Evolutionary conservation across 257 asterid species (phyloP).

Genomic region (Penstemon eatonii): DNA sequence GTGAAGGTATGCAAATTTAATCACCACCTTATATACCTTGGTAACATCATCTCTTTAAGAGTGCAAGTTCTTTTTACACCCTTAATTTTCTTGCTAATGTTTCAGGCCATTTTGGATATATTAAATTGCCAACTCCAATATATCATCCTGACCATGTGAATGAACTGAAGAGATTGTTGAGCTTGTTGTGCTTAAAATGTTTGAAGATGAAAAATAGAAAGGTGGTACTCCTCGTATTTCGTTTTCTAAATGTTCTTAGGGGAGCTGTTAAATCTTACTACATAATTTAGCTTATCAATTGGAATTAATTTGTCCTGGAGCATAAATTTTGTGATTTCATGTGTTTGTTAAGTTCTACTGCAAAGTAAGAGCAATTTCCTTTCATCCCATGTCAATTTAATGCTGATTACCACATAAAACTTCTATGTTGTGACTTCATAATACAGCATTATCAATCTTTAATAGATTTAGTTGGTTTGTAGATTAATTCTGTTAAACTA

Average conservation of each 20-base stretch:
- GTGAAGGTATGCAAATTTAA: constrained; percentile 68
- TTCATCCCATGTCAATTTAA: constrained; percentile 1
- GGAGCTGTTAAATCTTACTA: not conserved
- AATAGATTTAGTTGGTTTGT: not conserved
- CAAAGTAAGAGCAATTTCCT: constrained; percentile 7
- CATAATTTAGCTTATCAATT: constrained; percentile 13
- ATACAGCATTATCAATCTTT: not conserved
- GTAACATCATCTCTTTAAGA: not conserved
- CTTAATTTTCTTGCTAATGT: constrained; percentile 23
- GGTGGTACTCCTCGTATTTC: constrained; percentile 41
- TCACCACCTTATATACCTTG: constrained; percentile 19
- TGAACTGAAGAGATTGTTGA: constrained; percentile 72
- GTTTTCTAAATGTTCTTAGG: constrained; percentile 8
- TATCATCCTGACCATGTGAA: constrained; percentile 93
- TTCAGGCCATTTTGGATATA: constrained; percentile 96
- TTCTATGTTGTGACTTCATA: constrained; percentile 4
- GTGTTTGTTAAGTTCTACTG: constrained; percentile 9
- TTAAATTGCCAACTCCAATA: constrained; percentile 81
- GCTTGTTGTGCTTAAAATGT: constrained; percentile 80
- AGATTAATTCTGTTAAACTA: constrained; percentile 17
- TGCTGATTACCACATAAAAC: constrained; percentile 7
- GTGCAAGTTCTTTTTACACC: not conserved
- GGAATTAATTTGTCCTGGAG: not conserved
- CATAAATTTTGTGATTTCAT: constrained; percentile 22
- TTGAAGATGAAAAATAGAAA: constrained; percentile 71